These are phyloP conservation scores for Curvularia hawaiiensis DNA, from an alignment of 2,329 filamentous ascomycete genomes.

Conservation along the genomic window DNA sequence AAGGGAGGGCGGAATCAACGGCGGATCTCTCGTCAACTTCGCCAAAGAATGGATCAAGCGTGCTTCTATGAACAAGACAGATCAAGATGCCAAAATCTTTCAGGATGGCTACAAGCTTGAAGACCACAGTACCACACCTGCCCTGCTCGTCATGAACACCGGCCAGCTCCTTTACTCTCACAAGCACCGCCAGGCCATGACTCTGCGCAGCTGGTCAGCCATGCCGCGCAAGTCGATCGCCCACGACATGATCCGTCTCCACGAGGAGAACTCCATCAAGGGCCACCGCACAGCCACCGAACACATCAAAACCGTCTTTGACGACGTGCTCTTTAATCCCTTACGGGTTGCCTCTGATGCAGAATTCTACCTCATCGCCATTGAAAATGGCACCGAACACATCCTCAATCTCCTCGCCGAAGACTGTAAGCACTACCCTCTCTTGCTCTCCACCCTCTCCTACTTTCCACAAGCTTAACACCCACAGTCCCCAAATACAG, in stretches of 20 bases:
- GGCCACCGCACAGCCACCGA: slow-evolving; percentile 61
- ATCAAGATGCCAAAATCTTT: slow-evolving; percentile 21
- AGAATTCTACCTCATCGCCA: slow-evolving; percentile 70
- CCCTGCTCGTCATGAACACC: slow-evolving; percentile 76
- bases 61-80: slow-evolving; percentile 11
- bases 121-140: slow-evolving; percentile 49
- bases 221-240: slow-evolving; percentile 66
- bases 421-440: slow-evolving; percentile 53
- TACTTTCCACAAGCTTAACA: too few relatives aligned
- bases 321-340: slow-evolving; percentile 60
- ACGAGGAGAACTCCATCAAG: slow-evolving; percentile 65
- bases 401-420: slow-evolving; percentile 64
- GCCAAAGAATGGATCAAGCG: slow-evolving; percentile 54
- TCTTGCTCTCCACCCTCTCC: neutral
- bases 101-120: slow-evolving; percentile 28
- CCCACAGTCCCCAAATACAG: slow-evolving; percentile 32
- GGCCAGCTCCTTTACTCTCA: slow-evolving; percentile 81
- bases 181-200: slow-evolving; percentile 64
- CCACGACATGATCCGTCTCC: slow-evolving; percentile 60
- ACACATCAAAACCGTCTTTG: slow-evolving; percentile 72
- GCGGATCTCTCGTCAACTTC: slow-evolving; percentile 72
- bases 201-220: slow-evolving; percentile 59
- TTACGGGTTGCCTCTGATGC: slow-evolving; percentile 55
- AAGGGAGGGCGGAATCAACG: slow-evolving; percentile 67
- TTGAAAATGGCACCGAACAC: slow-evolving; percentile 69